Evolutionary conservation across 2,329 filamentous ascomycete genomes (phyloP).

Genomic region (Trichoderma citrinoviride): DNA sequence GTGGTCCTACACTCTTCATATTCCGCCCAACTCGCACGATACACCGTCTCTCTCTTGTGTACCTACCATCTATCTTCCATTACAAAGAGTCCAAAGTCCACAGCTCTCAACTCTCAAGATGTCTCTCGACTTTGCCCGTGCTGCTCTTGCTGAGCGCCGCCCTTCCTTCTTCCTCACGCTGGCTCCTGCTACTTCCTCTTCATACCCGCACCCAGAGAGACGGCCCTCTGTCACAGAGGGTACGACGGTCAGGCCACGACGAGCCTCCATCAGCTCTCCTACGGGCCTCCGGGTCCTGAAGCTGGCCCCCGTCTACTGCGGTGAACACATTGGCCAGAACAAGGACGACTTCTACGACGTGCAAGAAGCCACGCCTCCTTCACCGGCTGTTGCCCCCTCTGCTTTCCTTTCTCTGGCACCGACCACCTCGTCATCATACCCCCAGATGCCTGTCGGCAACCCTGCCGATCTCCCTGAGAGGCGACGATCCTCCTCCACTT

Average conservation of each 20-base stretch:
- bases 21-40: background rate
- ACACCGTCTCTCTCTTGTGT: background rate
- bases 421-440: constrained; percentile 55
- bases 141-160: constrained; percentile 20
- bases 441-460: constrained; percentile 40
- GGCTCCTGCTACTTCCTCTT: constrained; percentile 56
- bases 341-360: constrained; percentile 54
- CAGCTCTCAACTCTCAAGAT: background rate
- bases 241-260: constrained; percentile 39
- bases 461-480: constrained; percentile 26
- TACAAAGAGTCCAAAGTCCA: background rate
- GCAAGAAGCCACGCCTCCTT: constrained; percentile 3
- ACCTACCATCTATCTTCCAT: background rate
- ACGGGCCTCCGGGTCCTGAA: constrained; percentile 55
- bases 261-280: constrained; percentile 51
- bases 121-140: constrained; percentile 22
- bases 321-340: constrained; percentile 56
- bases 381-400: constrained; percentile 20
- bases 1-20: background rate
- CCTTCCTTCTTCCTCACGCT: constrained; percentile 51
- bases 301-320: constrained; percentile 63
- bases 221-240: constrained; percentile 23
- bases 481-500: constrained; percentile 55
- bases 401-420: constrained; percentile 59
- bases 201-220: constrained; percentile 48